phyloP scores from a whole-genome alignment of 306 rosid species.

The Ochetophila trinervis region DNA sequence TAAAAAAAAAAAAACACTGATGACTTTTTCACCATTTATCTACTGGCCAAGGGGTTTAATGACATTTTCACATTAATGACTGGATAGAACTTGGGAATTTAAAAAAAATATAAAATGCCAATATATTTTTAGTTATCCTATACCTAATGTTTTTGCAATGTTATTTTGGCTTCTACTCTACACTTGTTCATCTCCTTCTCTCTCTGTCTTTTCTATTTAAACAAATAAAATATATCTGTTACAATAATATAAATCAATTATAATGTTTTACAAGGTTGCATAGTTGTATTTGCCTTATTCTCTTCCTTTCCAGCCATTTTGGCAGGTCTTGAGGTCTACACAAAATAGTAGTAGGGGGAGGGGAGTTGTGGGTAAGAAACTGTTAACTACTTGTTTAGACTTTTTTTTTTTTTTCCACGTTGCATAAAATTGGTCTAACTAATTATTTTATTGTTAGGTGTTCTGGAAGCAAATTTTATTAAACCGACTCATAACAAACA shows the following conservation, averaged over 20 bases:
- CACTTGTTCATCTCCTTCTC: background rate
- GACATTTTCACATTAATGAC: no score
- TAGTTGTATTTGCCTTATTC: conserved; percentile 11
- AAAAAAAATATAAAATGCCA: no score
- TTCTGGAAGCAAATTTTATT: conserved; percentile 81
- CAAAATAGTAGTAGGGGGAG: conserved; percentile 74
- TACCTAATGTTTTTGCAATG: background rate
- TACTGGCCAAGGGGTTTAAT: no score
- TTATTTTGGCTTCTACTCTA: background rate
- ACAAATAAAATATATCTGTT: background rate
- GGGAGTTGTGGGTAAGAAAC: conserved; percentile 84
- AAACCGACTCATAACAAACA: conserved; percentile 93
- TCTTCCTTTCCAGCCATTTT: conserved; percentile 70
- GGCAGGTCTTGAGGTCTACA: conserved; percentile 68
- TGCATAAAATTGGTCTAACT: conserved; percentile 14
- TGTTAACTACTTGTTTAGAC: conserved; percentile 10
- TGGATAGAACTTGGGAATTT: no score
- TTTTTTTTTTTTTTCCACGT: conserved; percentile 13
- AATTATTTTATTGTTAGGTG: conserved; percentile 43
- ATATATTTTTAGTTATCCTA: no score
- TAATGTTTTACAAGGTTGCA: background rate
- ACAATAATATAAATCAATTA: background rate
- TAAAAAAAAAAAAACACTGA: no score
- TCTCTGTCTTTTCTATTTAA: background rate
- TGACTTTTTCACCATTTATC: no score